Base-by-base conservation (phyloP, 345 rosid species). In the Hibiscus syriacus region DNA sequence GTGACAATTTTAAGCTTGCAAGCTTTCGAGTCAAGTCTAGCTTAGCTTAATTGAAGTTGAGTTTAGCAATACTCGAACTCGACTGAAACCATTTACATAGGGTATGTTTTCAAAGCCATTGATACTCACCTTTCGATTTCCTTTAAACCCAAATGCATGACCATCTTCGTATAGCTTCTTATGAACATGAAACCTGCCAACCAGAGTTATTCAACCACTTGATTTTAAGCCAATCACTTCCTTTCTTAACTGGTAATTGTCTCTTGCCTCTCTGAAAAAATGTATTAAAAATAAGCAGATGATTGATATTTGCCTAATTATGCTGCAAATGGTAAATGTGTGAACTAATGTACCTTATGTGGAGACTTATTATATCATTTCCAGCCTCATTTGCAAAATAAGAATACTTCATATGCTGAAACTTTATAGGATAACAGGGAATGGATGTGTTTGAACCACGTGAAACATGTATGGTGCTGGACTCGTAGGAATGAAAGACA, bases 401-500 rank as follows among this genome's bases (percentile, higher is more conserved):
- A 9, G 58, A 25, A 23, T 48, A 49, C 58, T 53, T 34, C 26
- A 16, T 32, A 20, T 65, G 54, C 49, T 16, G 64, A 66, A 49
- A 70, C 70, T 36, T 36, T 36, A 10, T 2, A 7, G 39, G 39
- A 36, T 36, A 36, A 36, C 39, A 36, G 39, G 39, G 11, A 9
- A 36, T 36, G 39, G 39, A 7, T 10, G 39, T 36, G 60, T 20
- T 55, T 69, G 70, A 19, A 72, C 58, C 53, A n/a, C n/a, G n/a
- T n/a, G n/a, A n/a, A n/a, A n/a, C n/a, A 45, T 34, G 54, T 69
- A 49, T 41, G 76, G 74, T 62, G 72, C 74, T 67, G 66, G 79
- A 25, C 56, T 36, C 0, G 75, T 73, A 69, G 75, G 73, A 55
- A 77, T 70, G 68, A 74, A 77, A 62, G 81, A 70, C 41, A 80